These are phyloP conservation scores for Hymenoscyphus albidus DNA, from an alignment of 2,329 filamentous ascomycete genomes.

Conservation along the genomic window DNA sequence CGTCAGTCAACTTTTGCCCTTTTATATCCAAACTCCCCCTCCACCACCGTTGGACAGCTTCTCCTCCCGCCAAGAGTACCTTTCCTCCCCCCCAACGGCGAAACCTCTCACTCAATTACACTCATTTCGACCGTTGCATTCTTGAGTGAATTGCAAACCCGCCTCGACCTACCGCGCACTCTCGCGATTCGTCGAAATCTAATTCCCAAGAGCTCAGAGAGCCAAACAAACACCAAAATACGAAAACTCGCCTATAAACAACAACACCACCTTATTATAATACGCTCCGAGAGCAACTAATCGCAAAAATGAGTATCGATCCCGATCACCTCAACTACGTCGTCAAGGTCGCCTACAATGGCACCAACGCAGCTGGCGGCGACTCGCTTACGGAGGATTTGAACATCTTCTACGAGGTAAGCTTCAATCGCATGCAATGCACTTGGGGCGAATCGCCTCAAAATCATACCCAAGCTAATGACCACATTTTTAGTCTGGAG, in stretches of 20 bases:
- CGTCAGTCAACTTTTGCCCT: background rate
- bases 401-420: conserved; percentile 79
- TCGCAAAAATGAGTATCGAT: conserved; percentile 36
- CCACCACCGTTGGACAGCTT: background rate
- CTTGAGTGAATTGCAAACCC: conserved; percentile 10
- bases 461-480: background rate
- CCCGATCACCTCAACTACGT: conserved; percentile 44
- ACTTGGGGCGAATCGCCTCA: background rate
- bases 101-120: conserved; percentile 7
- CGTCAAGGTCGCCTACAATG: conserved; percentile 47
- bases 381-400: conserved; percentile 61
- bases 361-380: conserved; percentile 55
- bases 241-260: background rate
- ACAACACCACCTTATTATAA: background rate
- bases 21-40: conserved; percentile 4
- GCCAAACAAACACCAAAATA: background rate
- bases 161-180: background rate
- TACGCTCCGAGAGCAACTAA: conserved; percentile 8
- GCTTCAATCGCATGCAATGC: conserved; percentile 12
- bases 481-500: conserved; percentile 69
- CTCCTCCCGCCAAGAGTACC: conserved; percentile 7
- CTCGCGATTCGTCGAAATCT: background rate
- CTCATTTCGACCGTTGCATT: conserved; percentile 9
- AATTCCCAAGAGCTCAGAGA: background rate
- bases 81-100: conserved; percentile 7